phyloP scores from a whole-genome alignment of 345 rosid species.

The Noccaea bulbosa region DNA sequence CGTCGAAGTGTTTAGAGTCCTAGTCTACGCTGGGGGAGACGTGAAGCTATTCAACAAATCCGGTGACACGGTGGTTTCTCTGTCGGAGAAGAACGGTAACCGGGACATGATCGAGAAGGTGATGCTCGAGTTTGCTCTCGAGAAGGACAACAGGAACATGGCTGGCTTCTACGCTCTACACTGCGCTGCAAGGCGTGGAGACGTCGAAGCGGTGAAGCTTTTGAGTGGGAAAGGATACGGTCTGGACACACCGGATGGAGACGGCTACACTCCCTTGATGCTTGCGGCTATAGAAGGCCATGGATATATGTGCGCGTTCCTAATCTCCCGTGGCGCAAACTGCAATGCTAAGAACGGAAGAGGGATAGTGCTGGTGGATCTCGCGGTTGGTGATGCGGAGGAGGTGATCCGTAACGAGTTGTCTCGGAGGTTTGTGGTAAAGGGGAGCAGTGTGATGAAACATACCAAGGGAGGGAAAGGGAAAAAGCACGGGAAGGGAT shows the following conservation, averaged over 20 bases:
- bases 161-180: slow-evolving; percentile 87
- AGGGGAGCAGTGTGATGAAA: slow-evolving; percentile 65
- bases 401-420: slow-evolving; percentile 68
- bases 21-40: slow-evolving; percentile 88
- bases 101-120: slow-evolving; percentile 83
- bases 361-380: slow-evolving; percentile 74
- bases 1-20: slow-evolving; percentile 69
- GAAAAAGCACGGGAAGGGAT: slow-evolving; percentile 59
- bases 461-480: slow-evolving; percentile 91
- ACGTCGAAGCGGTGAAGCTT: slow-evolving; percentile 67
- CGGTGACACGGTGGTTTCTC: slow-evolving; percentile 73
- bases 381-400: slow-evolving; percentile 61
- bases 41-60: slow-evolving; percentile 74
- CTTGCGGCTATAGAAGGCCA: slow-evolving; percentile 89
- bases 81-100: slow-evolving; percentile 64
- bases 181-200: slow-evolving; percentile 94
- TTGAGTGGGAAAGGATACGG: slow-evolving; percentile 68
- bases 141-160: slow-evolving; percentile 64
- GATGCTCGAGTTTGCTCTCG: slow-evolving; percentile 90
- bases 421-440: slow-evolving; percentile 60
- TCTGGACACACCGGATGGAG: slow-evolving; percentile 71
- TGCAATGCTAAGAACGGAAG: slow-evolving; percentile 59
- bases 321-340: slow-evolving; percentile 66
- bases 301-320: slow-evolving; percentile 59
- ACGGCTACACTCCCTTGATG: slow-evolving; percentile 95